Conservation (phyloP, 2,329 filamentous ascomycete genomes). For the Trichoderma sp. region DNA sequence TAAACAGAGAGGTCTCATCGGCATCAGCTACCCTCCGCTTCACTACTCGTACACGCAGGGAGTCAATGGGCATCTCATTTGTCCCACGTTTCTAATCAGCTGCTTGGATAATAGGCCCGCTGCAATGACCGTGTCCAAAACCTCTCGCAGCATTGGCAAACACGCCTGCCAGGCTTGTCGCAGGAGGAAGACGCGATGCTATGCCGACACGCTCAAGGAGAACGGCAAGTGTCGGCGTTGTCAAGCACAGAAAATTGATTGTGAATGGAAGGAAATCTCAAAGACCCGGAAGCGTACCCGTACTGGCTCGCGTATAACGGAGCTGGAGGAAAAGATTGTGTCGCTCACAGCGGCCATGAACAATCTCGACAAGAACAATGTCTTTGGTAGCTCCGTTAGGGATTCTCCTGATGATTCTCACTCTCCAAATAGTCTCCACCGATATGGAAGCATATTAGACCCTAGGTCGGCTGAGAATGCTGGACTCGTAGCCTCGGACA, state of each 20-base stretch:
- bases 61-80: background rate
- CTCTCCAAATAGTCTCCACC: background rate
- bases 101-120: background rate
- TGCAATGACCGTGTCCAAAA: background rate
- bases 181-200: background rate
- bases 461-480: background rate
- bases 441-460: background rate
- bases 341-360: background rate
- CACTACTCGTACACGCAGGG: background rate
- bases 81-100: background rate
- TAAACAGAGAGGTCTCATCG: background rate
- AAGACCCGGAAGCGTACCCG: background rate
- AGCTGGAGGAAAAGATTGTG: background rate
- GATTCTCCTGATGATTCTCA: background rate
- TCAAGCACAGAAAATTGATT: background rate
- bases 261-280: background rate
- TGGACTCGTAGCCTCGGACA: background rate
- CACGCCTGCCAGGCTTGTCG: background rate
- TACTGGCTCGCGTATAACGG: background rate
- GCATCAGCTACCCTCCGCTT: background rate
- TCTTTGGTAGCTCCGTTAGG: background rate
- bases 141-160: background rate
- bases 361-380: background rate
- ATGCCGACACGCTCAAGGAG: background rate
- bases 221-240: background rate